Base-by-base conservation (phyloP, 805 yeast species). In the Starmerella sirachaensis region DNA sequence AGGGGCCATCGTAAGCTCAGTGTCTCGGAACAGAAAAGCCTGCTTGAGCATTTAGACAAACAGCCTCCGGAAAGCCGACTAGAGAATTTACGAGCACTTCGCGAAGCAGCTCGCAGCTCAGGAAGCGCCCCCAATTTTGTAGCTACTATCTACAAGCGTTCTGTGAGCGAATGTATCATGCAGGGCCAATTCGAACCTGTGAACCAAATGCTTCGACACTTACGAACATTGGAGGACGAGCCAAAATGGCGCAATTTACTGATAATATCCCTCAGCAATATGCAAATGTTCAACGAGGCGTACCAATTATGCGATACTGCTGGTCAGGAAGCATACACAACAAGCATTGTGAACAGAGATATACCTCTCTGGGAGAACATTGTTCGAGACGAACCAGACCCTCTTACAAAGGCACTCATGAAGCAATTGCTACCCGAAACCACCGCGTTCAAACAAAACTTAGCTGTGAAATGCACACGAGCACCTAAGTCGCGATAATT, bases 41-140 rank as follows among this genome's bases (percentile, higher is more conserved):
- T 43, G 14, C 32, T 33, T 18, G 31, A 14, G 3, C 24, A 24
- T 4, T 22, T 45, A 23, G 3, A 20, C 8, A 12, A 8, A 13
- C 32, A 33, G 18, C 10, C 24, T 5, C 26, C 39, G 1, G 18
- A 7, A 3, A n/a, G 24, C 14, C 11, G 38, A 28, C 38, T 45
- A 1, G 24, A 25, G 8, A 23, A 16, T 6, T 34, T 45, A 1
- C 40, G 48, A 4, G 25, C 37, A 4, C 38, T 45, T 2, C 35
- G 49, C 5, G 49, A 45, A 28, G 37, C 45, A 2, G 21, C 35
- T 14, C 23, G 18, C 5, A 39, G 43, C 34, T 11, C 34, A n/a
- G 21, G 18, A 2, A 16, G 13, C 14, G 22, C 30, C 16, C n/a
- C 10, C 4, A 37, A 28, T 4, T 21, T 38, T 12, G 43, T 40